Base-by-base conservation (phyloP, 23 red algal species). In the Agarophyton chilense region DNA sequence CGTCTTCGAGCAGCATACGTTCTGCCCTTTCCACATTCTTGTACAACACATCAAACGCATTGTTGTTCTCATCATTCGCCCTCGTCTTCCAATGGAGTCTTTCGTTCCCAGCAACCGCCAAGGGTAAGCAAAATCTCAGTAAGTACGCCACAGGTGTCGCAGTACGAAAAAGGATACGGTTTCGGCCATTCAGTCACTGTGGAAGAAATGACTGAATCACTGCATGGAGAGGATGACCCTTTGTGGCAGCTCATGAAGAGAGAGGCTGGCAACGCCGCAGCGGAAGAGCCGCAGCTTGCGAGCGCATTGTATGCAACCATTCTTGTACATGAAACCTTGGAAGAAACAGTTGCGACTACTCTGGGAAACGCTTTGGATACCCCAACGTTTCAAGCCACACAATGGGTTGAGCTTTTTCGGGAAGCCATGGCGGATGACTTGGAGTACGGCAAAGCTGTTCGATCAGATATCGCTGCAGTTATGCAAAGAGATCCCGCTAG, bases 281-380 rank as follows among this genome's bases (percentile, higher is more conserved):
- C 86, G 9, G 90, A 94, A 62, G 97, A 99, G 72, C 97, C 97
- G 61, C 94, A 94, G 25, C 82, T 99, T 41, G 97, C 97, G 0
- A 91, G 87, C 68, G 62, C 70, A 33, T 58, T 99, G 7, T 96
- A 94, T 75, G 82, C 86, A 28, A 82, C 73, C 46, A 83, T 95
- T 72, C 92, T 95, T 49, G 84, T 95, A 4, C 81, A 84, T 61
- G 58, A 89, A 28, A 95, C 81, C 57, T 31, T 97, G 39, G 91
- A 96, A 68, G 97, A 99, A 71, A 88, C 97, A 41, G 64, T 99
- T 16, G 81, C 86, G 21, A 92, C 88, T 22, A 88, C 92, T 21
- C 85, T 99, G 21, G 93, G 83, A 31, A 96, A 94, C 55, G 81
- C 86, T 39, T 56, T 99, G 51, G 93, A 92, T 51, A 91, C 97